Conservation (phyloP, 495 filamentous ascomycete genomes). For the Xylaria castorea region DNA sequence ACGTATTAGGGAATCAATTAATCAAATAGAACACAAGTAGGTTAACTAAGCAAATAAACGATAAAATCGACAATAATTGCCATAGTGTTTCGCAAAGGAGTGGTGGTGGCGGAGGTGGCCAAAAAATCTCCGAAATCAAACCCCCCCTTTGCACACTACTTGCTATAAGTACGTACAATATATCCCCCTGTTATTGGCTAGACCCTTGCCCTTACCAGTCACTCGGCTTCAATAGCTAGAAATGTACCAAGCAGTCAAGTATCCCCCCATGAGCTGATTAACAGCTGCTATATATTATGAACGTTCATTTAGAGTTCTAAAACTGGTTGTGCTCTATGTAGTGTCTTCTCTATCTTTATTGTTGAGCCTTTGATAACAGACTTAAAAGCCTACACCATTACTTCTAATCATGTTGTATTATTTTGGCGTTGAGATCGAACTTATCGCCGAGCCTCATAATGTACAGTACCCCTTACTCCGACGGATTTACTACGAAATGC, state of each 20-base stretch:
- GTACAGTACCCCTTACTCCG: not conserved
- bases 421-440: conserved; percentile 16
- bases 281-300: not conserved
- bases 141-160: no score
- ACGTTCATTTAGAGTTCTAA: not conserved
- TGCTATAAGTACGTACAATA: no score
- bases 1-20: no score
- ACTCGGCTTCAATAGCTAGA: no score
- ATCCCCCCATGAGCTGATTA: not conserved
- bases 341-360: not conserved
- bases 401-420: not conserved
- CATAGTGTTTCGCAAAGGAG: no score
- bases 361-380: not conserved
- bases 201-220: no score
- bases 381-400: not conserved
- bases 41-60: no score
- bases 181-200: no score
- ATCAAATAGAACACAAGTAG: no score
- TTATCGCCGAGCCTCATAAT: not conserved
- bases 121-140: no score
- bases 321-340: not conserved
- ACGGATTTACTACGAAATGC: not conserved
- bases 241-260: not conserved
- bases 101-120: no score
- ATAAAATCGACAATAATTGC: no score